phyloP scores from a whole-genome alignment of 164 flowering plant genomes.

The Umbellularia californica region DNA sequence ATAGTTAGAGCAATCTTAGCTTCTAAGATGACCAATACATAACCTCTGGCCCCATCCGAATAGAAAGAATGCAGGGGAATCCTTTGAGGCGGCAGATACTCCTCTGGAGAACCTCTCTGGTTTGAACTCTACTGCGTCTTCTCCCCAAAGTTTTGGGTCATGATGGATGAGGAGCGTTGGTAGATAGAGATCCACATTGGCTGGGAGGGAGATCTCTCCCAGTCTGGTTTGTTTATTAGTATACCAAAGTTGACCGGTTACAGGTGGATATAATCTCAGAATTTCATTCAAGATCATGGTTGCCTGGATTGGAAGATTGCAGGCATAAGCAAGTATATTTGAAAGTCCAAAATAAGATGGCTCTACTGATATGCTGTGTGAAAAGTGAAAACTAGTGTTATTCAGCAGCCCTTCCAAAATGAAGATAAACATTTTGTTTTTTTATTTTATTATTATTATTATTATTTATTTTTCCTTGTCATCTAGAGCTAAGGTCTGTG shows the following conservation, averaged over 20 bases:
- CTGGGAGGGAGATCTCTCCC: conserved; percentile 2
- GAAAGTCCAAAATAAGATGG: too few relatives aligned
- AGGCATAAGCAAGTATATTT: not conserved
- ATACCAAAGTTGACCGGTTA: not conserved
- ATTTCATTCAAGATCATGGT: conserved; percentile 12
- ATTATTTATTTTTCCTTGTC: too few relatives aligned
- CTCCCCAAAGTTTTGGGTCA: conserved; percentile 9
- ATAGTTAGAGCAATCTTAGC: conserved; percentile 9
- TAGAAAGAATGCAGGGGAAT: conserved; percentile 6
- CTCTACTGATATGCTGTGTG: too few relatives aligned
- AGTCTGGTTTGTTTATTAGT: not conserved
- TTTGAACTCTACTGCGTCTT: conserved; percentile 10
- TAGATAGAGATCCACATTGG: not conserved
- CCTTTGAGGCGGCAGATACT: conserved; percentile 9
- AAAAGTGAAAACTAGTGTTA: too few relatives aligned
- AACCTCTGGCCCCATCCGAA: conserved; percentile 10
- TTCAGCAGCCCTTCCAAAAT: too few relatives aligned
- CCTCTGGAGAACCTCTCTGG: conserved; percentile 10
- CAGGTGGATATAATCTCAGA: conserved; percentile 12
- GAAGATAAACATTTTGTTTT: too few relatives aligned
- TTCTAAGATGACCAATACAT: conserved; percentile 8
- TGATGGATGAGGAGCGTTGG: conserved; percentile 11
- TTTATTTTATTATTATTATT: too few relatives aligned
- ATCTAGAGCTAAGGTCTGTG: too few relatives aligned
- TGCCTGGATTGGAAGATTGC: conserved; percentile 3